A percentile compares a stretch with the other conserved stretches of the same genome.
Evolutionary conservation across 768 basidiomycete genomes (phyloP).

Genomic region (Lentinula sp.): DNA sequence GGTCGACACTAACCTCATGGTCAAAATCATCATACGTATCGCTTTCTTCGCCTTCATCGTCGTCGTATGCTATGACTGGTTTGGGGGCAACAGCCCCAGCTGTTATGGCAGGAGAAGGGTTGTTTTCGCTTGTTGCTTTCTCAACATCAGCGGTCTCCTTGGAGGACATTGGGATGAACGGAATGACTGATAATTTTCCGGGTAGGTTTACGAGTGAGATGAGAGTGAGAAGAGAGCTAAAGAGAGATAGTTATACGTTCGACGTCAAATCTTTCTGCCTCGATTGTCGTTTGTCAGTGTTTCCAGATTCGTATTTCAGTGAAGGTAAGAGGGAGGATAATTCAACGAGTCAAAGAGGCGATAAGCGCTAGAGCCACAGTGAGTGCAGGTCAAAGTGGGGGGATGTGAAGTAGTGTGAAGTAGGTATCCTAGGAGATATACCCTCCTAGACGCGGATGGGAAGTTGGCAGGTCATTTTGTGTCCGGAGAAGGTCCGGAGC

Average conservation of each 20-base stretch:
- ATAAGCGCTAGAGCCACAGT: neutral
- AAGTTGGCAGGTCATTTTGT: neutral
- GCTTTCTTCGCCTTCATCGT: conserved; percentile 5
- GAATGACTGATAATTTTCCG: neutral
- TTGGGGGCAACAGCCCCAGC: neutral
- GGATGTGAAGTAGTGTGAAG: no score
- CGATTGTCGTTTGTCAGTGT: no score
- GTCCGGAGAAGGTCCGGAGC: neutral
- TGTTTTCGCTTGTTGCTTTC: neutral
- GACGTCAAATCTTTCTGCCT: no score
- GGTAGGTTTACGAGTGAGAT: neutral
- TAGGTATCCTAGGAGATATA: no score
- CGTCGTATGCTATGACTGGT: neutral
- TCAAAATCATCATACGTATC: conserved; percentile 5
- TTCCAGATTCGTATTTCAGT: no score
- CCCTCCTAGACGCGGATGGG: neutral
- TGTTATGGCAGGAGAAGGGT: neutral
- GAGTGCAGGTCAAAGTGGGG: no score
- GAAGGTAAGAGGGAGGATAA: no score
- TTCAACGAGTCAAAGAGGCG: neutral
- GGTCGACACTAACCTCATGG: conserved; percentile 3
- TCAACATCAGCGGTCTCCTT: neutral
- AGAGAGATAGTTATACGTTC: no score
- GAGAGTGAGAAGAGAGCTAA: neutral
- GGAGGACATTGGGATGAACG: neutral